Conservation (phyloP, 495 filamentous ascomycete genomes). For the Thermothielavioides terrestris region DNA sequence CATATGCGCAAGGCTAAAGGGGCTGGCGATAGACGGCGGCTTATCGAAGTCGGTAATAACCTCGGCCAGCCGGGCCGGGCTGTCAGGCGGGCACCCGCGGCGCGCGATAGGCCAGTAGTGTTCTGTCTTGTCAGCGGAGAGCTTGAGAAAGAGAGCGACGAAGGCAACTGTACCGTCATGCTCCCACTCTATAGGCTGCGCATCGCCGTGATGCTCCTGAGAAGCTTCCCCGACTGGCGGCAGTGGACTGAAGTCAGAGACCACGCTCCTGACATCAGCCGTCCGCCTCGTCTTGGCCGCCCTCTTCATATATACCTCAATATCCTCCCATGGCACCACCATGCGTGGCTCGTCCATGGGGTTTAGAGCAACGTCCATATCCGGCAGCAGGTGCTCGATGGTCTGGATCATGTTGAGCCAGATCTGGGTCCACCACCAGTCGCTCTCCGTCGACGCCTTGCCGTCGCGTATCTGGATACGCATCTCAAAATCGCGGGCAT, state of each 20-base stretch:
- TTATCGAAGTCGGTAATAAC: conserved; percentile 34
- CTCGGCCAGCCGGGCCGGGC: conserved; percentile 42
- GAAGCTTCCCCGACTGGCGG: conserved; percentile 21
- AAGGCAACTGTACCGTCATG: conserved; percentile 32
- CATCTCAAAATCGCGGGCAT: conserved; percentile 50
- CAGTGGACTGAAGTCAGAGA: conserved; percentile 28
- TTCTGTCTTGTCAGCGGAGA: conserved; percentile 26
- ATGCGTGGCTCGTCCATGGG: conserved; percentile 61
- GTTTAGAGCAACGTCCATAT: conserved; percentile 66
- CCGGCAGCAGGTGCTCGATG: conserved; percentile 53
- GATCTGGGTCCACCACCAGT: conserved; percentile 57
- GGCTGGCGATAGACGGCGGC: conserved; percentile 35
- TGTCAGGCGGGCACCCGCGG: conserved; percentile 52
- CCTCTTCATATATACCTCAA: conserved; percentile 46
- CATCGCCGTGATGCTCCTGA: conserved; percentile 18
- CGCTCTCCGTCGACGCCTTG: conserved; percentile 44
- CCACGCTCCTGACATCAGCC: conserved; percentile 22
- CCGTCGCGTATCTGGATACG: conserved; percentile 49
- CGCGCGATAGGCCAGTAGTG: conserved; percentile 57
- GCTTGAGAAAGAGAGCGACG: neutral
- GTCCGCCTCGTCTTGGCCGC: conserved; percentile 44
- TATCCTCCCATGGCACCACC: conserved; percentile 58
- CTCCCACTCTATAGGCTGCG: conserved; percentile 34
- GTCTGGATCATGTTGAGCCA: conserved; percentile 49
- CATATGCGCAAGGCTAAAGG: conserved; percentile 34